Evolutionary conservation across 345 rosid species (phyloP).

Genomic region (Zanthoxylum bungeanum): DNA sequence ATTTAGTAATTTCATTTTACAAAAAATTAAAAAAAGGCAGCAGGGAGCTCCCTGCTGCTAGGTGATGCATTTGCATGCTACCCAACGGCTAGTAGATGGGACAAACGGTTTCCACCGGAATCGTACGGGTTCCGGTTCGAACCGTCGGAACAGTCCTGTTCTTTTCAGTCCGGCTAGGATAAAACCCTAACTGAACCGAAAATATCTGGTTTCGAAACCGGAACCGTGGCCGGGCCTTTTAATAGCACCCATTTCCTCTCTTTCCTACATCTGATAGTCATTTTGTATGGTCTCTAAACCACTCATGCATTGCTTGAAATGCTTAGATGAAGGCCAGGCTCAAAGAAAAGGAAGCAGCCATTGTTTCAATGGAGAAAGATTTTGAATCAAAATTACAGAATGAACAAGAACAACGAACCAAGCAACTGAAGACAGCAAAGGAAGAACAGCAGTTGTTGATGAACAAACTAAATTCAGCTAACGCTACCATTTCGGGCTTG

Average conservation of each 20-base stretch:
- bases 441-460: conserved; percentile 54
- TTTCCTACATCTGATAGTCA: conserved; percentile 6
- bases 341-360: conserved; percentile 63
- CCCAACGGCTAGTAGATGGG: too few species aligned
- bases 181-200: too few species aligned
- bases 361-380: conserved; percentile 48
- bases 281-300: not conserved
- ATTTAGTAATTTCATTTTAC: too few species aligned
- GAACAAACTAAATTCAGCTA: conserved; percentile 63
- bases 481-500: conserved; percentile 48
- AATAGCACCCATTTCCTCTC: not conserved
- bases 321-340: conserved; percentile 62
- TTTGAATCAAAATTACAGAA: conserved; percentile 52
- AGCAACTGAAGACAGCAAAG: conserved; percentile 44
- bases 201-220: too few species aligned
- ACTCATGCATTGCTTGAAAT: conserved; percentile 20
- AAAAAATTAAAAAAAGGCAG: too few species aligned
- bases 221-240: too few species aligned
- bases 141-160: too few species aligned
- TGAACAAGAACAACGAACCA: conserved; percentile 59
- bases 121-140: too few species aligned
- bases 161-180: too few species aligned
- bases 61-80: too few species aligned
- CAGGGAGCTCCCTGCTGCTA: too few species aligned
- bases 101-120: too few species aligned